Conservation (phyloP, 192 early-diverging fungal genomes). For the Phlyctochytrium planicorne region DNA sequence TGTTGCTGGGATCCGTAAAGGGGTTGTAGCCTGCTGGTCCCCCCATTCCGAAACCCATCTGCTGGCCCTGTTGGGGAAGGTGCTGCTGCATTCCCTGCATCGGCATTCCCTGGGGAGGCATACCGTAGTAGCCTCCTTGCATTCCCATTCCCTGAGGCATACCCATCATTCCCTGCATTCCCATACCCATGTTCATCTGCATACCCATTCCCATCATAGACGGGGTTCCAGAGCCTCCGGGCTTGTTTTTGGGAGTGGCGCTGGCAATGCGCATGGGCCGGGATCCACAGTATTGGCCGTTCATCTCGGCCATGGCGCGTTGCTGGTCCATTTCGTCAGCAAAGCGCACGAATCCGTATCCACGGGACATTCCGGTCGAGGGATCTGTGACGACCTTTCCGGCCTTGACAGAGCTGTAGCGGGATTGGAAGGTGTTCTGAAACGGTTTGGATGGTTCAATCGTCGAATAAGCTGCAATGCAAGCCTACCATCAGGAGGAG, state of each 20-base stretch:
- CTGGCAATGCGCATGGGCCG: slow-evolving; percentile 86
- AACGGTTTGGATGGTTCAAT: slow-evolving; percentile 2
- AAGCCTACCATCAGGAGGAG: slow-evolving; percentile 69
- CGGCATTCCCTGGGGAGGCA: slow-evolving; percentile 16
- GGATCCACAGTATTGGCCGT: slow-evolving; percentile 77
- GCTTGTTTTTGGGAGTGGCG: slow-evolving; percentile 70
- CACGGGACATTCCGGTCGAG: slow-evolving; percentile 71
- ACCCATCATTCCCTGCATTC: slow-evolving; percentile 9
- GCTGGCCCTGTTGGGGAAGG: slow-evolving; percentile 18
- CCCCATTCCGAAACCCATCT: slow-evolving; percentile 9
- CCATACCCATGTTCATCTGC: slow-evolving; percentile 1
- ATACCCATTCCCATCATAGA: not conserved
- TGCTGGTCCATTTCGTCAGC: slow-evolving; percentile 82
- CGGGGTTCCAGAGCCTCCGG: slow-evolving; percentile 1
- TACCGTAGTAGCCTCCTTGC: slow-evolving; percentile 19
- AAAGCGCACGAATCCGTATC: slow-evolving; percentile 95
- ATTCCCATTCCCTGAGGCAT: not conserved
- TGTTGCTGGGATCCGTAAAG: slow-evolving; percentile 83
- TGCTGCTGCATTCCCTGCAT: slow-evolving; percentile 21
- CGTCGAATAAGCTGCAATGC: not conserved
- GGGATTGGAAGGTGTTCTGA: slow-evolving; percentile 76
- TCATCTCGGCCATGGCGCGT: slow-evolving; percentile 87
- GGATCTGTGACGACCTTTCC: slow-evolving; percentile 95
- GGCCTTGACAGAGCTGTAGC: slow-evolving; percentile 82
- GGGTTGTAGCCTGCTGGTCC: slow-evolving; percentile 23